Conservation (phyloP, 495 filamentous ascomycete species). For the Chaetomidium leptoderma region DNA sequence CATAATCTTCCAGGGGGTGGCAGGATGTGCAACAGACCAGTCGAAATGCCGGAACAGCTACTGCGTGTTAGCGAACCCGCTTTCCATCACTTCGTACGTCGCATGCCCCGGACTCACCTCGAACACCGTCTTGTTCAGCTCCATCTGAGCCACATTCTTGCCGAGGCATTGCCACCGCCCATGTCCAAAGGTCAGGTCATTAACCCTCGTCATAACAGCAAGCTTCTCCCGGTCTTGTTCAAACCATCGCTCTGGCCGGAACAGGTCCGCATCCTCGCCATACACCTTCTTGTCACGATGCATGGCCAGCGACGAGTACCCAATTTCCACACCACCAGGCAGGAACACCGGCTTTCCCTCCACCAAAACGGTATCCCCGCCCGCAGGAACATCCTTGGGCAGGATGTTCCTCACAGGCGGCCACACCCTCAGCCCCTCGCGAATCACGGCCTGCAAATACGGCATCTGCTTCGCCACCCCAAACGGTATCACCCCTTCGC, state of each 20-base stretch:
- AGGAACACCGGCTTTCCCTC: conserved; percentile 49
- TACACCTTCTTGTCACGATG: conserved; percentile 36
- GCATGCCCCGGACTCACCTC: conserved; percentile 40
- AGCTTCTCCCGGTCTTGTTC: conserved; percentile 27
- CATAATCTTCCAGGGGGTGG: conserved; percentile 34
- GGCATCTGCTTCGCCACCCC: conserved; percentile 42
- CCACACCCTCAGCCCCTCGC: conserved; percentile 45
- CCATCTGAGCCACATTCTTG: conserved; percentile 34
- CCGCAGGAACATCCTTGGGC: conserved; percentile 40
- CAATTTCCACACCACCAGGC: conserved; percentile 47
- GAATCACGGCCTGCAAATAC: conserved; percentile 49
- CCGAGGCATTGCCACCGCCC: conserved; percentile 40
- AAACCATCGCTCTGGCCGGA: conserved; percentile 55
- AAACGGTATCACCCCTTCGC: conserved; percentile 30
- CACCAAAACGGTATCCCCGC: conserved; percentile 41
- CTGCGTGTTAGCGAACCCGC: not conserved
- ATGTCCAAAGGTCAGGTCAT: conserved; percentile 35
- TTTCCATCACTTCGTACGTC: not conserved
- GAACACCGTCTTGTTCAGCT: conserved; percentile 50
- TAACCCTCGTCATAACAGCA: conserved; percentile 17
- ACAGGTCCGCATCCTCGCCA: conserved; percentile 44
- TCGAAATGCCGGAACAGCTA: conserved; percentile 51
- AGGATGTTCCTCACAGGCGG: conserved; percentile 37
- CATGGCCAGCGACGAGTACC: conserved; percentile 32
- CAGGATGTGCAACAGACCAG: conserved; percentile 42